phyloP scores from a whole-genome alignment of 2,329 filamentous ascomycete species.

The Thelonectria blattea region DNA sequence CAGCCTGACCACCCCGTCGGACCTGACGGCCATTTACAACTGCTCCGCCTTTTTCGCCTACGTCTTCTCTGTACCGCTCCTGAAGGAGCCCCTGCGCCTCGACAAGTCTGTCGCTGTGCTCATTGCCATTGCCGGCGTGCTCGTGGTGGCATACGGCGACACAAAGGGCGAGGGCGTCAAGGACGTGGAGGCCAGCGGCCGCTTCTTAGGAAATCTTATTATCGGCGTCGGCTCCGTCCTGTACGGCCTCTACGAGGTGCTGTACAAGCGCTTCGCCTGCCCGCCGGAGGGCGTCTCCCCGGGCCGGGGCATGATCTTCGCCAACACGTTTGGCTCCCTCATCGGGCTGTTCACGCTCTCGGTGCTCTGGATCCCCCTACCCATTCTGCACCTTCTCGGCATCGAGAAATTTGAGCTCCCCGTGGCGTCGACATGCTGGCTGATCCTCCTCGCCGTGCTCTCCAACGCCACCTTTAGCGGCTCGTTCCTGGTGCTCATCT shows the following conservation, averaged over 20 bases:
- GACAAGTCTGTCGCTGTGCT: constrained; percentile 88
- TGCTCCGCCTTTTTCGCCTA: constrained; percentile 99
- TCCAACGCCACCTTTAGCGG: constrained; percentile 94
- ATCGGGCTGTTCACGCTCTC: constrained; percentile 86
- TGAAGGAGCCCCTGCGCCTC: constrained; percentile 81
- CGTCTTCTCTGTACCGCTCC: constrained; percentile 88
- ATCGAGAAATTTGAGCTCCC: constrained; percentile 86
- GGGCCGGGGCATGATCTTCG: constrained; percentile 92
- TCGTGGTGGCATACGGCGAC: constrained; percentile 96
- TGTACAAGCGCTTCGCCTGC: constrained; percentile 93
- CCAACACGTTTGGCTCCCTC: constrained; percentile 87
- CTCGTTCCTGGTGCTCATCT: constrained; percentile 90
- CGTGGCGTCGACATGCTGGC: constrained; percentile 75
- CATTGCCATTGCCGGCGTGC: constrained; percentile 85
- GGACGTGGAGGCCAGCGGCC: constrained; percentile 63
- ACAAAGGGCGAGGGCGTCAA: constrained; percentile 50
- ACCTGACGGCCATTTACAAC: constrained; percentile 98
- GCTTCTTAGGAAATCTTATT: constrained; percentile 85
- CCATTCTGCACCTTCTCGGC: constrained; percentile 78
- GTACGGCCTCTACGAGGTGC: constrained; percentile 95
- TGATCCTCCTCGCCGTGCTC: constrained; percentile 80
- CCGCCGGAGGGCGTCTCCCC: constrained; percentile 87
- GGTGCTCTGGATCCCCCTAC: constrained; percentile 91
- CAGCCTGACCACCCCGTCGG: constrained; percentile 87
- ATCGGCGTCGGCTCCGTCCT: constrained; percentile 91